phyloP scores from a whole-genome alignment of 2,329 filamentous ascomycete species.

The Fusarium proliferatum region DNA sequence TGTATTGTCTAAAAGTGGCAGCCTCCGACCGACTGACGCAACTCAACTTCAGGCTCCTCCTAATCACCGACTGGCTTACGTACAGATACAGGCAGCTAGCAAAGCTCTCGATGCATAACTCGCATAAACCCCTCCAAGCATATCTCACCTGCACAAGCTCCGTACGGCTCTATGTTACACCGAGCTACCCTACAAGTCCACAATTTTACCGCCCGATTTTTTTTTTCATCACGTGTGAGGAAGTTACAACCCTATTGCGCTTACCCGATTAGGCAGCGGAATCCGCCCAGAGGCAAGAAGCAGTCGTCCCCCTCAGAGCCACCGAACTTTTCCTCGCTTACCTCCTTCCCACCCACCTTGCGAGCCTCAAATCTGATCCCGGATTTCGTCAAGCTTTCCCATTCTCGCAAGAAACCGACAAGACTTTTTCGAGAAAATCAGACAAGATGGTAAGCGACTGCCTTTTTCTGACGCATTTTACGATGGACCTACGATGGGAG shows the following conservation, averaged over 20 bases:
- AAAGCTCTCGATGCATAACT: constrained; percentile 38
- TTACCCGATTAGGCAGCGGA: constrained; percentile 50
- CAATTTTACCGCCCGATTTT: not conserved
- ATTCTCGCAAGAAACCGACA: constrained; percentile 60
- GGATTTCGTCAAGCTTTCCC: constrained; percentile 64
- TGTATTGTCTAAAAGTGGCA: constrained; percentile 21
- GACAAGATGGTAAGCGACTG: constrained; percentile 75
- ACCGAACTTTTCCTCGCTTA: constrained; percentile 63
- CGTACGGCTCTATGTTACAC: constrained; percentile 35
- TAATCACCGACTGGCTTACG: constrained; percentile 28
- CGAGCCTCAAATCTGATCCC: constrained; percentile 66
- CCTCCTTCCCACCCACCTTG: constrained; percentile 59
- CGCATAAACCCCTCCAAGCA: constrained; percentile 30
- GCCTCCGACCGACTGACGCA: constrained; percentile 25
- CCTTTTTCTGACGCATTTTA: constrained; percentile 28
- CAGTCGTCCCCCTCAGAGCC: constrained; percentile 50
- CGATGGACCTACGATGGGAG: constrained; percentile 37
- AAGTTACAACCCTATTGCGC: constrained; percentile 50
- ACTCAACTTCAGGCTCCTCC: constrained; percentile 13
- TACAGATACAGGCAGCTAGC: not conserved
- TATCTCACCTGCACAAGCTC: constrained; percentile 31
- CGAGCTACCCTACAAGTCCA: constrained; percentile 32
- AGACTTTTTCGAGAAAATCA: constrained; percentile 60
- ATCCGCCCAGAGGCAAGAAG: constrained; percentile 52
- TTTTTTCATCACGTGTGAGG: constrained; percentile 52